A percentile compares a stretch with the other conserved stretches of the same genome.
Evolutionary conservation across 495 filamentous ascomycete genomes (phyloP).

Genomic region (Podospora australis): DNA sequence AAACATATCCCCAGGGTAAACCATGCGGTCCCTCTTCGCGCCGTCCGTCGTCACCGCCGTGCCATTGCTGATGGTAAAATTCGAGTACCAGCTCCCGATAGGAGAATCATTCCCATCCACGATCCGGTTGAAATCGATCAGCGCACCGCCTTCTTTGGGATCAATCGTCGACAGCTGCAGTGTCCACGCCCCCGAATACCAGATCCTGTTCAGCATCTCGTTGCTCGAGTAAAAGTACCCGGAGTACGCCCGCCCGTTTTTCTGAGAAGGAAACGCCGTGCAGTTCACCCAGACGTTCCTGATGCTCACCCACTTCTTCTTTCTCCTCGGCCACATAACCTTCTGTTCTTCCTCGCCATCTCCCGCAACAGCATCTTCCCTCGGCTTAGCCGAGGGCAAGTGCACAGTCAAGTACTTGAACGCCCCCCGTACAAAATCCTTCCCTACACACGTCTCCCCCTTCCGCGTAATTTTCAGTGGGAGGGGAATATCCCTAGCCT

Average conservation of each 20-base stretch:
- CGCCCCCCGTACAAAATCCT: slow-evolving; percentile 27
- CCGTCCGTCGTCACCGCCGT: slow-evolving; percentile 47
- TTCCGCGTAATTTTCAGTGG: slow-evolving; percentile 13
- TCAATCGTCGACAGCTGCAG: slow-evolving; percentile 51
- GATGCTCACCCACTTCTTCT: slow-evolving; percentile 17
- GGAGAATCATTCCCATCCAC: slow-evolving; percentile 30
- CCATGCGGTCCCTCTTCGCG: slow-evolving; percentile 52
- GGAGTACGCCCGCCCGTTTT: slow-evolving; percentile 35
- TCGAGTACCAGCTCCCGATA: slow-evolving; percentile 33
- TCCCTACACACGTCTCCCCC: slow-evolving; percentile 26
- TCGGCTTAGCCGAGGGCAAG: slow-evolving; percentile 5
- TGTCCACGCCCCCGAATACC: slow-evolving; percentile 61
- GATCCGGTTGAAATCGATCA: slow-evolving; percentile 36
- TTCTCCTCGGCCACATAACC: slow-evolving; percentile 11
- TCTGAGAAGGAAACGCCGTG: slow-evolving; percentile 30
- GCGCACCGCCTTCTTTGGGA: slow-evolving; percentile 40
- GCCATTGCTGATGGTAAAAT: slow-evolving; percentile 48
- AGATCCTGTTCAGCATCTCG: slow-evolving; percentile 48
- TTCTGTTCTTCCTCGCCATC: slow-evolving; percentile 13
- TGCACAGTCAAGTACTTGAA: slow-evolving; percentile 37
- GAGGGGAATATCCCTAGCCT: slow-evolving; percentile 27
- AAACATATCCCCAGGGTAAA: slow-evolving; percentile 50
- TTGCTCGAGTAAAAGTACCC: slow-evolving; percentile 45
- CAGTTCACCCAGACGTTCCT: slow-evolving; percentile 29
- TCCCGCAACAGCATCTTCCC: background rate